Conservation (phyloP, 75 land plant genomes). For the Cryptomeria japonica region DNA sequence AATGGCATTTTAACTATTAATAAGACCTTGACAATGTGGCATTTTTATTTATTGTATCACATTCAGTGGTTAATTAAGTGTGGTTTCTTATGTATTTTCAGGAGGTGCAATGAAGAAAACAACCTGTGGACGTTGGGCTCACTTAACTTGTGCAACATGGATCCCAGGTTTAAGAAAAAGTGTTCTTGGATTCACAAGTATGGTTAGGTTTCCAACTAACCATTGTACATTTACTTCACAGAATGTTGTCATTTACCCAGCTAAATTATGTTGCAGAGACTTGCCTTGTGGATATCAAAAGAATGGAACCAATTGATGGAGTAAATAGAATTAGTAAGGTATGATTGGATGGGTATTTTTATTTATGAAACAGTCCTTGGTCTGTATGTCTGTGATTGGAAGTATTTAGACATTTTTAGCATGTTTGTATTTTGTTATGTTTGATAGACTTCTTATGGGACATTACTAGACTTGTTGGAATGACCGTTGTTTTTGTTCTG, state of each 20-base stretch:
- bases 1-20: neutral
- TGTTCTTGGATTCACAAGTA: neutral
- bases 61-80: neutral
- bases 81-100: conserved; percentile 12
- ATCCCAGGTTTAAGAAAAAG: conserved; percentile 72
- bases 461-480: neutral
- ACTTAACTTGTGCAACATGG: conserved; percentile 98
- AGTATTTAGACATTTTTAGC: neutral
- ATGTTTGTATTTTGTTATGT: neutral
- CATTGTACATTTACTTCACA: neutral
- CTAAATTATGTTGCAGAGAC: conserved; percentile 54
- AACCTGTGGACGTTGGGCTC: conserved; percentile 96
- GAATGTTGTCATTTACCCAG: neutral
- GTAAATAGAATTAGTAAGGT: conserved; percentile 82
- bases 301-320: conserved; percentile 98
- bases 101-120: conserved; percentile 97
- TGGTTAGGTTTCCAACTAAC: neutral
- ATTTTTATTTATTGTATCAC: too few species aligned
- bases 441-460: conserved; percentile 1
- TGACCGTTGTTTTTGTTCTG: neutral
- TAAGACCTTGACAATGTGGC: neutral
- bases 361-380: neutral
- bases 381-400: neutral
- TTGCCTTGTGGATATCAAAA: conserved; percentile 79
- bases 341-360: neutral